phyloP scores from a whole-genome alignment of 2,329 filamentous ascomycete genomes.

The Curvularia lunata region DNA sequence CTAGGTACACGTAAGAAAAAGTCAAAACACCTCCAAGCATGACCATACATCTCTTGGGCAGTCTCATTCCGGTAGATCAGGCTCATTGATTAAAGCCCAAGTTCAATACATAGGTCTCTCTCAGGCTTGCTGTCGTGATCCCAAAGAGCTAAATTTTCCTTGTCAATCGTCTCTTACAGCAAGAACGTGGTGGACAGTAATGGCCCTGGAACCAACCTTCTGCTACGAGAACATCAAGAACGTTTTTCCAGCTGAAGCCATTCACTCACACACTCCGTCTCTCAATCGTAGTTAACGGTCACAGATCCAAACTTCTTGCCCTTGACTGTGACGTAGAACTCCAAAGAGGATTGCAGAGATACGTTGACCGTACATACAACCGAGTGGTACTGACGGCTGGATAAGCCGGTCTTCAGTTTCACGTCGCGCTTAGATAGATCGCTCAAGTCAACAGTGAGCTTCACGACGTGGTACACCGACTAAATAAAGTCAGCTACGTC shows the following conservation, averaged over 20 bases:
- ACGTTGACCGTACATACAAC: conserved; percentile 16
- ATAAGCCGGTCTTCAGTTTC: not conserved
- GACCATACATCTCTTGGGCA: no score
- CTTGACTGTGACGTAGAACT: conserved; percentile 21
- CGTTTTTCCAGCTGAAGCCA: no score
- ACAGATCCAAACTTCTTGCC: conserved; percentile 22
- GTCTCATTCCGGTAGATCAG: no score
- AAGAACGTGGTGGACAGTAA: not conserved
- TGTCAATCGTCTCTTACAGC: not conserved
- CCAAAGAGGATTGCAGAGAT: conserved; percentile 24
- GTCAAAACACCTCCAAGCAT: no score
- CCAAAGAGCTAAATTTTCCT: no score
- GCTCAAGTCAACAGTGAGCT: conserved; percentile 18
- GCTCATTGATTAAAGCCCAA: no score
- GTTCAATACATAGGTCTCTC: no score
- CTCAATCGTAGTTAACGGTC: conserved; percentile 19
- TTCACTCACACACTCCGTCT: not conserved
- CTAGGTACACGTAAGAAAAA: no score
- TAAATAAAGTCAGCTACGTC: conserved; percentile 1
- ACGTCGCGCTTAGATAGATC: conserved; percentile 14
- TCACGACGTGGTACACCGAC: conserved; percentile 17
- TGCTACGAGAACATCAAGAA: not conserved
- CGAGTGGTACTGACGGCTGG: not conserved
- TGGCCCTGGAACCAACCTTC: not conserved
- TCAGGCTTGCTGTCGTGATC: no score